Base-by-base conservation (phyloP, 768 basidiomycete species). In the Trametes punicea region DNA sequence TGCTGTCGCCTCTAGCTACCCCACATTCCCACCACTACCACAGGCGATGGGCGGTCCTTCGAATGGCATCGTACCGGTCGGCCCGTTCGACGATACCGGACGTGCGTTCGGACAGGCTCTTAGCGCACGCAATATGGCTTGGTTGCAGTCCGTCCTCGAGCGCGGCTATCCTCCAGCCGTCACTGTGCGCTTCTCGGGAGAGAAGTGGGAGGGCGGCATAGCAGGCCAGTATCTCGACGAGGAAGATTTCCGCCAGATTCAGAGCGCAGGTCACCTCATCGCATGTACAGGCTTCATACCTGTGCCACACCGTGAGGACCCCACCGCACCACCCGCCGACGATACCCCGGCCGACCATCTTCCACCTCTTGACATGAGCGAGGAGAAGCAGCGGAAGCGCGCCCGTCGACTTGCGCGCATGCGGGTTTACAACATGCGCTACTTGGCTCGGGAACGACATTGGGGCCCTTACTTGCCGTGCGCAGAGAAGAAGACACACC, bases 251-350 rank as follows among this genome's bases (percentile, higher is more conserved):
- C 62, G 66, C 6, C 65, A 71, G 26, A 71, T 70, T 15, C 68
- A 73, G 16, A 61, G 71, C 7, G 77, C 80, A 48, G 69, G 74
- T 46, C 74, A 71, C 42, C 71, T 82, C 44, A 60, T 79, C 2
- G 77, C 77, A 23, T 67, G 71, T 40, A 75, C 74, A 2, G 80
- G 80, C 13, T 78, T 79, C 46, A 70, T 70, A 15, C 62, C 64
- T 23, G 48, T 53, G 11, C 60, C 57, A 9, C 41, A 11, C n/a
- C 23, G 47, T 26, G 34, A 36, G 23, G 23, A 29, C 23, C 7
- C 33, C 26, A 8, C 18, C 46, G 31, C 30, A 20, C 9, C 21
- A 20, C 42, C 36, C 15, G 1, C 9, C 10, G 34, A 27, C 2
- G 34, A 21, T 5, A 33, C 15, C 18, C 18, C 10, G 6, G 11